A percentile compares a stretch with the other conserved stretches of the same genome.
Evolutionary conservation across 768 basidiomycete species (phyloP).

Genomic region (Mycena alexandri): DNA sequence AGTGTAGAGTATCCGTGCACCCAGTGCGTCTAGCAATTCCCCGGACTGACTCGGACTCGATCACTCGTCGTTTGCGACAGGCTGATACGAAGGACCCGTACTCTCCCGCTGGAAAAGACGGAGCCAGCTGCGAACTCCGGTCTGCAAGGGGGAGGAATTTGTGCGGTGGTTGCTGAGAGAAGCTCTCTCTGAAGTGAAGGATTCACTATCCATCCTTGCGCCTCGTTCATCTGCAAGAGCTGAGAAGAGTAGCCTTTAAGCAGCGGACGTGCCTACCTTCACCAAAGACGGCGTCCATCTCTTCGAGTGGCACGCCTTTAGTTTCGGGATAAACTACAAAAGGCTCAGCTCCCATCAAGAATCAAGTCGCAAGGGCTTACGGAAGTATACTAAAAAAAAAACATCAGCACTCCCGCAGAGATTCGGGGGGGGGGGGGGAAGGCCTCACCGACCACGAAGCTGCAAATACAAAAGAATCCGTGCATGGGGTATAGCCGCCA

Average conservation of each 20-base stretch:
- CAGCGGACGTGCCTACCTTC: constrained; percentile 68
- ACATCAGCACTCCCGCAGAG: constrained; percentile 28
- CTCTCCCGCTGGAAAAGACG: constrained; percentile 61
- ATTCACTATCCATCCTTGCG: constrained; percentile 73
- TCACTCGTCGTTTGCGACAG: constrained; percentile 56
- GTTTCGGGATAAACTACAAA: constrained; percentile 85
- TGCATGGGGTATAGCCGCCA: constrained; percentile 98
- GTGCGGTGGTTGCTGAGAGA: constrained; percentile 62
- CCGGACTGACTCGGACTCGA: neutral
- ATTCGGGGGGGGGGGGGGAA: constrained; percentile 4
- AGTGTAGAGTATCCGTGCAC: constrained; percentile 7
- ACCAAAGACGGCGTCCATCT: constrained; percentile 92
- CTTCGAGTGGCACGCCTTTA: constrained; percentile 88
- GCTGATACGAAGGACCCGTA: constrained; percentile 57
- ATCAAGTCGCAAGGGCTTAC: constrained; percentile 55
- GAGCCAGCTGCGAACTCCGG: constrained; percentile 59
- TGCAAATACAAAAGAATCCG: constrained; percentile 90
- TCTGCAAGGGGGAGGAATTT: constrained; percentile 37
- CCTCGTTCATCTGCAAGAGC: constrained; percentile 55
- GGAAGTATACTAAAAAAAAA: constrained; percentile 72
- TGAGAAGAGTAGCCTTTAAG: constrained; percentile 24
- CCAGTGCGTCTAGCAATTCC: constrained; percentile 7
- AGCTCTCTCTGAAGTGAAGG: constrained; percentile 58
- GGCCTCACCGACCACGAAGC: constrained; percentile 79
- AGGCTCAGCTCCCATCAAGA: constrained; percentile 18